Conservation (phyloP, 495 filamentous ascomycete species). For the Sordaria brevicollis region DNA sequence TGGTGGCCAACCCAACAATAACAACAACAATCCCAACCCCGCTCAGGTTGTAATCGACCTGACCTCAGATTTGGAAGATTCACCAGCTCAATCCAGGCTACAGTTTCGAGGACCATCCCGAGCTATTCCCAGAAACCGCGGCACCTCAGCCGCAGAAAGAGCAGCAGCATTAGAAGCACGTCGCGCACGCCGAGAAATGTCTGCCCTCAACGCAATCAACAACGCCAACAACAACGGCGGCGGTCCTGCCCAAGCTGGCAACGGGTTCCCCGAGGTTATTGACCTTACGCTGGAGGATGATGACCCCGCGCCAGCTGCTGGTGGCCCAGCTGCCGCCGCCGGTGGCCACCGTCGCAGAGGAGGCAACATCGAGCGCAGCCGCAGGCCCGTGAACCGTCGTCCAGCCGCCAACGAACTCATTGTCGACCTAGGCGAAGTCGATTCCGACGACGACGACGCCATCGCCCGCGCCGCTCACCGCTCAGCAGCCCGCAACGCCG, state of each 20-base stretch:
- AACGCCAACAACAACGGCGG: slow-evolving; percentile 27
- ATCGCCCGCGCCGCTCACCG: neutral
- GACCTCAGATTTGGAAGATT: neutral
- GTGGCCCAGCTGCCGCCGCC: neutral
- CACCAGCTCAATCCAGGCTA: too few relatives aligned
- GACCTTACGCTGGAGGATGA: slow-evolving; percentile 27
- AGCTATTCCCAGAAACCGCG: too few relatives aligned
- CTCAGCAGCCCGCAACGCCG: neutral
- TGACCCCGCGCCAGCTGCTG: slow-evolving; percentile 5
- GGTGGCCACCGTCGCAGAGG: neutral
- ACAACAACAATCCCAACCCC: neutral
- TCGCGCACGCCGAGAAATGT: slow-evolving; percentile 18
- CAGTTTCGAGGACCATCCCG: too few relatives aligned
- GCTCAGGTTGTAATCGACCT: neutral
- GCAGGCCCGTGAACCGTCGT: neutral
- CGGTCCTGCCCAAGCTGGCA: slow-evolving; percentile 21
- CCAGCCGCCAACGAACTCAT: neutral
- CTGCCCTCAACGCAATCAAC: too few relatives aligned
- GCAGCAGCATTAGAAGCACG: too few relatives aligned
- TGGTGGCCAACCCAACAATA: too few relatives aligned
- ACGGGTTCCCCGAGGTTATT: slow-evolving; percentile 16
- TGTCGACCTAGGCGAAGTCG: neutral
- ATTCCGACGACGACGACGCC: neutral
- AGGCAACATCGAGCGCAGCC: neutral
- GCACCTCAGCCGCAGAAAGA: too few relatives aligned